phyloP scores from a whole-genome alignment of 2,329 filamentous ascomycete species.

The Curvularia hawaiiensis region DNA sequence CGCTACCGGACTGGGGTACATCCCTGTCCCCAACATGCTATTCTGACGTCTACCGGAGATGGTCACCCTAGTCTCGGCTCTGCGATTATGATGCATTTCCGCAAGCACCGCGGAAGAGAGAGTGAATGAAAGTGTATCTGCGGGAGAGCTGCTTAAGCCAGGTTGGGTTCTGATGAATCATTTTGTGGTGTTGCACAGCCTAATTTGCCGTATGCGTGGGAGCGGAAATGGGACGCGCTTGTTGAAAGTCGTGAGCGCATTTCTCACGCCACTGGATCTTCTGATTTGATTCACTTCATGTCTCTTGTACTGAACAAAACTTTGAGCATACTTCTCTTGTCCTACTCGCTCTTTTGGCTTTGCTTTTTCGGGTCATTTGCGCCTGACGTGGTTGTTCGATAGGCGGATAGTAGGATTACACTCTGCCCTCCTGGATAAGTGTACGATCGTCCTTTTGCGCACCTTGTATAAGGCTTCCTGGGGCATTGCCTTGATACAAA shows the following conservation, averaged over 20 bases:
- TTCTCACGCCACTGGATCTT: background rate
- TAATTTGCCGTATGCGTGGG: background rate
- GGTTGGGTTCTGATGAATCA: background rate
- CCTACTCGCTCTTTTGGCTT: background rate
- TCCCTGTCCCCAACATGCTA: background rate
- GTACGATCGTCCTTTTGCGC: background rate
- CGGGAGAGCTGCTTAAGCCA: background rate
- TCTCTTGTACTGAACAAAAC: background rate
- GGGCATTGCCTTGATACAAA: background rate
- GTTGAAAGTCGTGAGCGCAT: background rate
- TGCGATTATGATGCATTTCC: conserved; percentile 23
- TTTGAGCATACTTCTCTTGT: background rate
- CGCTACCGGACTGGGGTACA: background rate
- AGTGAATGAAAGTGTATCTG: conserved; percentile 10
- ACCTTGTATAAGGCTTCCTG: background rate
- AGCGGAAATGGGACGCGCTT: background rate
- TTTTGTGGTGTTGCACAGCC: background rate
- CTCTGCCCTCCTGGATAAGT: background rate
- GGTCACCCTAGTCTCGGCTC: background rate
- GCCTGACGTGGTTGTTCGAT: background rate
- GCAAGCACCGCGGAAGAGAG: conserved; percentile 23
- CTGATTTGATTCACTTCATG: background rate
- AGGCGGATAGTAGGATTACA: background rate
- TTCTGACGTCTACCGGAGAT: background rate
- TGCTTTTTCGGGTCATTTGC: background rate